Base-by-base conservation (phyloP, 2,329 filamentous ascomycete genomes). In the Ophiostoma fasciatum region DNA sequence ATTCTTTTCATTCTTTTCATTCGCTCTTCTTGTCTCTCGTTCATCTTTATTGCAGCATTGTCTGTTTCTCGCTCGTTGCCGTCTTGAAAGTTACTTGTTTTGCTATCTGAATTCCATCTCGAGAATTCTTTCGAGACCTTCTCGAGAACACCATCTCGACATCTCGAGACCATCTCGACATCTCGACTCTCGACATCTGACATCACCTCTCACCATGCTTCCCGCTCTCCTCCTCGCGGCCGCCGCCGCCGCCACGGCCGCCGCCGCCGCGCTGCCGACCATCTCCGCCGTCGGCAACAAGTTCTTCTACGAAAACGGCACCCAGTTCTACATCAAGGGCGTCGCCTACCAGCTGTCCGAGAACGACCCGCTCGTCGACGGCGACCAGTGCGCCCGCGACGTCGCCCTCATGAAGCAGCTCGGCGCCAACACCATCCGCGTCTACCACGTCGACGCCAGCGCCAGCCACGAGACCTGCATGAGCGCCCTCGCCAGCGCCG, bases 311-410 rank as follows among this genome's bases (percentile, higher is more conserved):
- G 73, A 71, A 49, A 73, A 87, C 54, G 83, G 83, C 45, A 66
- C 75, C 22, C 83, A 92, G 52, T 92, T 82, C 64, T 90, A 74
- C 56, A 69, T 90, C 56, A 90, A 87, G 61, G 82, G 82, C 43
- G 66, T 90, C 49, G 79, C 82, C 35, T 88, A 88, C 48, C 71
- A 76, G 54, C 56, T 74, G 42, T 60, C 58, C 22, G 55, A 60
- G 21, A 65, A 78, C 34, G 85, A 94, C 51, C 85, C 84, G 33
- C 70, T 93, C 43, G 60, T 82, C 46, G 71, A 90, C 52, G 68
- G 70, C 28, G 71, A 71, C 32, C 85, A 93, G 61, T 92, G 83
- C 62, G 56, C 67, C 48, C 72, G 74, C 46, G 85, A 94, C 60
- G 77, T 78, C 28, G 54, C 62, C 13, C 65, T 87, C 50, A 92